phyloP scores from a whole-genome alignment of 139 green algal genomes.

The Chlorella ohadii region DNA sequence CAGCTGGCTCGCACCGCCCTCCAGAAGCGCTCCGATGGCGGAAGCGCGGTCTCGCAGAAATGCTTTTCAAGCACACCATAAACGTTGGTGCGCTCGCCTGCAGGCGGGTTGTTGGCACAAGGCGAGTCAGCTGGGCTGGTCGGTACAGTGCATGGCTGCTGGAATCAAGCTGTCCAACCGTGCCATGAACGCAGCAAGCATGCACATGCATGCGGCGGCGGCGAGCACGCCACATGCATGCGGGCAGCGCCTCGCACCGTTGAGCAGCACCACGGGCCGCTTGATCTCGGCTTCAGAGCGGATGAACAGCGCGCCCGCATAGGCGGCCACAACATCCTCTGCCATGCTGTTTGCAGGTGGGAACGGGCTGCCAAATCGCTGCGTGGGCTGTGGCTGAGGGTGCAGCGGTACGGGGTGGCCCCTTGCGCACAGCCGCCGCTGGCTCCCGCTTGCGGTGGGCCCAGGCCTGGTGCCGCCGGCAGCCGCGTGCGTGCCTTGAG shows the following conservation, averaged over 20 bases:
- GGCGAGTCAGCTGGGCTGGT: too few relatives aligned
- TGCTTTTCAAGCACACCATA: conserved; percentile 59
- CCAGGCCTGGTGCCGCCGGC: too few relatives aligned
- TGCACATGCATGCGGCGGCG: too few relatives aligned
- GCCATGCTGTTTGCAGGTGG: neutral
- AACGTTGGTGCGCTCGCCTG: conserved; percentile 25
- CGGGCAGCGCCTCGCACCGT: neutral
- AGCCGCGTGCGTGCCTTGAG: too few relatives aligned
- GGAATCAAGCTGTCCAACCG: too few relatives aligned
- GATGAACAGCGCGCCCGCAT: conserved; percentile 16
- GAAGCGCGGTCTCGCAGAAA: conserved; percentile 36
- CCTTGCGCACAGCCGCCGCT: too few relatives aligned
- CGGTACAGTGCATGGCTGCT: too few relatives aligned
- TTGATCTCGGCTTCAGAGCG: conserved; percentile 16
- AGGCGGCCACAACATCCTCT: conserved; percentile 22
- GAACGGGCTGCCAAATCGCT: neutral
- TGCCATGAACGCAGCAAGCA: too few relatives aligned
- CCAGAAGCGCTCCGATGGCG: conserved; percentile 61
- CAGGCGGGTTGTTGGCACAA: too few relatives aligned
- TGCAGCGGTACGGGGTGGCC: too few relatives aligned
- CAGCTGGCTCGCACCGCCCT: conserved; percentile 10
- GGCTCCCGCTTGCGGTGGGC: too few relatives aligned
- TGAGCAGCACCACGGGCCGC: conserved; percentile 24
- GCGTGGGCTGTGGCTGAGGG: neutral
- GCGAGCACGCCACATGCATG: too few relatives aligned